Percentiles rank a stretch among this genome's conserved stretches.
Evolutionary conservation across 1,284 basidiomycete genomes (phyloP).

Genomic region (Ceratobasidium sp.): DNA sequence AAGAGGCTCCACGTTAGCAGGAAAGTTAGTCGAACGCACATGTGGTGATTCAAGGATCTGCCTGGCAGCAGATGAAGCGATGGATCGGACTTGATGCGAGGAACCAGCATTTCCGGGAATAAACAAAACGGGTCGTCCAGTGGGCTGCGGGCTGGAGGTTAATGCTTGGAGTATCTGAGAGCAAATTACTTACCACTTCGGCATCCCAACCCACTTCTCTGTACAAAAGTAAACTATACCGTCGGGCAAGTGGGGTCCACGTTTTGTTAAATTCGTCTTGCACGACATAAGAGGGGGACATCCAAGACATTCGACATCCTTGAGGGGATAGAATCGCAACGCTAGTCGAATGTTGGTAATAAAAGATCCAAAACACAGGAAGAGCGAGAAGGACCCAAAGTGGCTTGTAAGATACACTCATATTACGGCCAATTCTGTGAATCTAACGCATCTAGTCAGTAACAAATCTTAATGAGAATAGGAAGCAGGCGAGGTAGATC

Average conservation of each 20-base stretch:
- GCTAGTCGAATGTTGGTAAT: slow-evolving; percentile 21
- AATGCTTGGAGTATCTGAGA: slow-evolving; percentile 14
- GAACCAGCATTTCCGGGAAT: slow-evolving; percentile 98
- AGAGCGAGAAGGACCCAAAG: slow-evolving; percentile 22
- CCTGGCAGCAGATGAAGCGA: slow-evolving; percentile 89
- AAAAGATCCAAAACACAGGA: slow-evolving; percentile 26
- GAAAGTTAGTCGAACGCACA: slow-evolving; percentile 66
- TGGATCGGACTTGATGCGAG: slow-evolving; percentile 93
- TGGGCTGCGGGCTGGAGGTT: slow-evolving; percentile 37
- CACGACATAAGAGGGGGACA: slow-evolving; percentile 91
- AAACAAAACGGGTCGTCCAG: slow-evolving; percentile 88
- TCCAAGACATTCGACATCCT: slow-evolving; percentile 98
- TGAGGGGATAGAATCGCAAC: slow-evolving; percentile 70
- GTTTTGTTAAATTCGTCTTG: slow-evolving; percentile 72
- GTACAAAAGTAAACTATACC: slow-evolving; percentile 92
- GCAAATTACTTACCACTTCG: slow-evolving; percentile 64
- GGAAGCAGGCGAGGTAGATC: slow-evolving; percentile 59
- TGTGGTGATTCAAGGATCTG: slow-evolving; percentile 79
- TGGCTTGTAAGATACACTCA: slow-evolving; percentile 2
- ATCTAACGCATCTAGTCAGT: not conserved
- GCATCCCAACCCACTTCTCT: slow-evolving; percentile 89
- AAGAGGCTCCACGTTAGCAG: slow-evolving; percentile 67
- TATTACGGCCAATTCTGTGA: not conserved
- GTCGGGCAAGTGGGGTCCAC: slow-evolving; percentile 75
- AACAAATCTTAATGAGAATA: not conserved